A percentile compares a stretch with the other conserved stretches of the same genome.
These are phyloP conservation scores for Starmerella sp. DNA, from an alignment of 805 yeast species.

Conservation along the genomic window DNA sequence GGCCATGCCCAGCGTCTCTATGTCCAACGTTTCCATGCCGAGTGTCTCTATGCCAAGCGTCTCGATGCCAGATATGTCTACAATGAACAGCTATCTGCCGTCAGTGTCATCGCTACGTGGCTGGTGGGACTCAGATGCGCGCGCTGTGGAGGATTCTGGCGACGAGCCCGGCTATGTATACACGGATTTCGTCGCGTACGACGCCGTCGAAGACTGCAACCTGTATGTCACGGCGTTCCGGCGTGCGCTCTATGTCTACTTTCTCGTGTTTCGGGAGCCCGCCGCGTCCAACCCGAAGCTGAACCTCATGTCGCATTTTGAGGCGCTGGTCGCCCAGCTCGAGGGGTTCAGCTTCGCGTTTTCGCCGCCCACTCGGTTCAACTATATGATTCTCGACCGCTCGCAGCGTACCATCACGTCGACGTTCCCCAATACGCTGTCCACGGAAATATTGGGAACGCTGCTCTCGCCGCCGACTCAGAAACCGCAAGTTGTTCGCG, in stretches of 20 bases:
- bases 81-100: neutral
- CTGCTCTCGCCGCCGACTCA: neutral
- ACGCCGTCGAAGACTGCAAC: neutral
- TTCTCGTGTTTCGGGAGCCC: neutral
- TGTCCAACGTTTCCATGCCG: neutral
- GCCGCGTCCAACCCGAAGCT: neutral
- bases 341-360: conserved; percentile 22
- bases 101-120: neutral
- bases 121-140: neutral
- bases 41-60: neutral
- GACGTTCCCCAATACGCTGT: conserved; percentile 9
- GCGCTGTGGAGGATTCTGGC: neutral
- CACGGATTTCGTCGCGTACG: neutral
- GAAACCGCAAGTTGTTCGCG: conserved; percentile 9
- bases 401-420: conserved; percentile 2
- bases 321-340: conserved; percentile 10
- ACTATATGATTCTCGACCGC: conserved; percentile 10
- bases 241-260: conserved; percentile 10
- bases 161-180: conserved; percentile 2
- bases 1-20: neutral
- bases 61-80: conserved; percentile 1
- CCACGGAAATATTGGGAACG: conserved; percentile 9
- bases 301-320: neutral
- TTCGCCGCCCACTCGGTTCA: conserved; percentile 20
- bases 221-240: conserved; percentile 2